Evolutionary conservation across 1,284 basidiomycete genomes (phyloP), one percentile per base, ranked within the genome.

Genomic region (Crucibulum cyathiforme): DNA sequence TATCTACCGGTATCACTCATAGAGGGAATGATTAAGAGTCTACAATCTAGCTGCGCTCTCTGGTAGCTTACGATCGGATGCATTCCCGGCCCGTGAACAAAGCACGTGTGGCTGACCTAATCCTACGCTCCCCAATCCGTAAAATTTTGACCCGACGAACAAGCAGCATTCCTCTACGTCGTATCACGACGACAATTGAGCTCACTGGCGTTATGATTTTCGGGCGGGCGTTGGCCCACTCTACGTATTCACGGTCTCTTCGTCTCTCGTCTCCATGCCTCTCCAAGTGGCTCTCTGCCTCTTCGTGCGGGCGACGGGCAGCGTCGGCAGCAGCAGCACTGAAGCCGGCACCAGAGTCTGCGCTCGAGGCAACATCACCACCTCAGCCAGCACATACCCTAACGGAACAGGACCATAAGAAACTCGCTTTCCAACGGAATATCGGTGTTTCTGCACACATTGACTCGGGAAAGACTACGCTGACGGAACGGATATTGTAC

Each of bases 381-480:
- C 62, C 63, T 10, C 59, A 60, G 19, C 38, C 54, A 60, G 47
- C 64, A 53, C 67, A 74, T 56, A 45, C 60, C 2, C 78, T 92
- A 51, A 85, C 89, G 0, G 82, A 85, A 8, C 75, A 80, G 55
- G 92, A 94, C 75, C 62, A 81, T 48, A 68, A 73, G 56, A 80
- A 88, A 3, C 81, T 93, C 8, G 75, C 71, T n/a, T 86, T 82
- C 58, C 92, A 93, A 72, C 80, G 92, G 56, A 94, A 94, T 69
- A 94, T 94, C 62, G 92, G 92, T 63, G 87, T 94, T 63, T 96
- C 95, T 12, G 95, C 95, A 0, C 95, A 96, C 73, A 97, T 97
- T 64, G 96, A 98, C 78, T 98, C 95, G 7, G 98, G 98, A 46
- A 99, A 99, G 85, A 99, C 98, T 0, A 99, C 98, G 0, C 78